These are phyloP conservation scores for Colletotrichum nymphaeae DNA, from an alignment of 2,329 filamentous ascomycete genomes.

Conservation along the genomic window DNA sequence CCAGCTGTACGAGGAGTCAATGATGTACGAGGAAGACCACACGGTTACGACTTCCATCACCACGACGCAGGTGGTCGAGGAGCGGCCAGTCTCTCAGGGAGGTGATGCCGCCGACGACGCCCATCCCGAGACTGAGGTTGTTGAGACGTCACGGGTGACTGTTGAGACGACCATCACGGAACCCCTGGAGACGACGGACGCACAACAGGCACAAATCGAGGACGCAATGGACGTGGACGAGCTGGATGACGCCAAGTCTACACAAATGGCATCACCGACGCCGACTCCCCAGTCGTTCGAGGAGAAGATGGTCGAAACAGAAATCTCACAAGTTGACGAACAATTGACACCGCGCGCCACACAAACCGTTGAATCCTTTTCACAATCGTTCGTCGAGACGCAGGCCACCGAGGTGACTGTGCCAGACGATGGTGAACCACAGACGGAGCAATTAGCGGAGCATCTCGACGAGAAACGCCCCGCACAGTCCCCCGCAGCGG, in stretches of 20 bases:
- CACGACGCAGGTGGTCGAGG: background rate
- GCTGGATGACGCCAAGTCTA: background rate
- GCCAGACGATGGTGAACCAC: background rate
- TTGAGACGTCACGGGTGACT: background rate
- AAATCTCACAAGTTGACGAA: background rate
- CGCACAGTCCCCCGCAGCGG: background rate
- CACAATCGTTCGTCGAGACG: constrained; percentile 16
- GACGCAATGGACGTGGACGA: constrained; percentile 28
- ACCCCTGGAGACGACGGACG: background rate
- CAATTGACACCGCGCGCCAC: constrained; percentile 18
- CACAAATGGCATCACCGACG: constrained; percentile 5
- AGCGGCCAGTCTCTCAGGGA: background rate
- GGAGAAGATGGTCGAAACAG: background rate
- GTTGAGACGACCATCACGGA: background rate
- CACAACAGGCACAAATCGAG: background rate
- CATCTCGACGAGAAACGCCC: background rate
- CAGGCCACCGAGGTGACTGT: constrained; percentile 22
- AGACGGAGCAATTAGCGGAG: background rate
- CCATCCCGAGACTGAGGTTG: background rate
- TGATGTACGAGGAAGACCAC: constrained; percentile 51
- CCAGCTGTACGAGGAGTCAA: constrained; percentile 38
- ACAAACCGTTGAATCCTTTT: constrained; percentile 14
- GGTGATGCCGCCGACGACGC: background rate
- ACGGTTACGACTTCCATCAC: constrained; percentile 36
- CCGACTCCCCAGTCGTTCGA: constrained; percentile 11